Evolutionary conservation across 768 basidiomycete species (phyloP).

Genomic region (Naganishia vishniacii): DNA sequence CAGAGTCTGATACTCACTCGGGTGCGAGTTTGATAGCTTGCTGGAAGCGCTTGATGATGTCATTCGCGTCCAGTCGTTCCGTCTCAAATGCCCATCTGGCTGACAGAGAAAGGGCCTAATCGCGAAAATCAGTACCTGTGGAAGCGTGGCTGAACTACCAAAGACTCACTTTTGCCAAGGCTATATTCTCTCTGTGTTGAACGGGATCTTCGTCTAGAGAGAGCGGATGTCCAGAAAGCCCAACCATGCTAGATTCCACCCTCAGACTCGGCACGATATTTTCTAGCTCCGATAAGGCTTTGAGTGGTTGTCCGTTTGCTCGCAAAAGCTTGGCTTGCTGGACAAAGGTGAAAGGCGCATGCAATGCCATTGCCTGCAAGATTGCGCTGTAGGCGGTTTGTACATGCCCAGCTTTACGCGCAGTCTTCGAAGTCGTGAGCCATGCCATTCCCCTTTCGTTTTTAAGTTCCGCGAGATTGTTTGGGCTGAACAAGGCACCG

Average conservation of each 20-base stretch:
- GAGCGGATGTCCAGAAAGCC: slow-evolving; percentile 8
- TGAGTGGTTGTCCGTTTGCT: slow-evolving; percentile 69
- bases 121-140: neutral
- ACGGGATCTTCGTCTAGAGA: neutral
- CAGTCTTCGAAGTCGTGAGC: slow-evolving; percentile 91
- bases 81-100: slow-evolving; percentile 92
- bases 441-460: slow-evolving; percentile 74
- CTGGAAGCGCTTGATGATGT: slow-evolving; percentile 57
- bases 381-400: slow-evolving; percentile 96
- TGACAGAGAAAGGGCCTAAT: slow-evolving; percentile 64
- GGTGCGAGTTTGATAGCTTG: slow-evolving; percentile 47
- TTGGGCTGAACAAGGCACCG: slow-evolving; percentile 34
- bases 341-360: slow-evolving; percentile 71
- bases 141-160: neutral
- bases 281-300: slow-evolving; percentile 82
- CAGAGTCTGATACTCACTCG: slow-evolving; percentile 39
- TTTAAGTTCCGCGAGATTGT: slow-evolving; percentile 46
- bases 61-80: slow-evolving; percentile 65
- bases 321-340: slow-evolving; percentile 83
- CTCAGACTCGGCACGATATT: slow-evolving; percentile 52
- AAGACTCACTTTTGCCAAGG: slow-evolving; percentile 59
- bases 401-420: slow-evolving; percentile 87
- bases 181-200: neutral
- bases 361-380: slow-evolving; percentile 74
- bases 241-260: neutral